Percentiles rank a stretch among this genome's conserved stretches.
Evolutionary conservation across 805 yeast genomes (phyloP).

Genomic region (Myxozyma neglecta): DNA sequence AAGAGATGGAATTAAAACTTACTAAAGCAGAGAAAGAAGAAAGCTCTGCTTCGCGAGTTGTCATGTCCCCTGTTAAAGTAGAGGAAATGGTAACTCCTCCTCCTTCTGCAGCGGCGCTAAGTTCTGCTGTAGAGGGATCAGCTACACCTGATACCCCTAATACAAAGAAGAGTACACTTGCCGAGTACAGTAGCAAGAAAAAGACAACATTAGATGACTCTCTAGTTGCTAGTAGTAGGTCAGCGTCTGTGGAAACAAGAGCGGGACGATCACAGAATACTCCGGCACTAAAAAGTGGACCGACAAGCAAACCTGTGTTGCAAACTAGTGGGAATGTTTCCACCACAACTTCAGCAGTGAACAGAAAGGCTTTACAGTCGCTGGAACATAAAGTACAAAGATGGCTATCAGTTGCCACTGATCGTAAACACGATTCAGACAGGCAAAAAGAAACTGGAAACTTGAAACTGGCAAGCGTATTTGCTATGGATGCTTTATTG

Average conservation of each 20-base stretch:
- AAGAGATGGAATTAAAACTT: background rate
- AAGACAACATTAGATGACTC: background rate
- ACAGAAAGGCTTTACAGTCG: conserved; percentile 32
- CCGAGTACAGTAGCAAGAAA: conserved; percentile 17
- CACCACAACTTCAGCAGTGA: conserved; percentile 23
- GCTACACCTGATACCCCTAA: conserved; percentile 22
- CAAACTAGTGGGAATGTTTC: conserved; percentile 17
- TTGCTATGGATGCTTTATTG: conserved; percentile 44
- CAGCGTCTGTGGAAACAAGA: background rate
- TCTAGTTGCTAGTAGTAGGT: background rate
- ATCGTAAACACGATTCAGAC: conserved; percentile 46
- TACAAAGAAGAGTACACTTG: conserved; percentile 21
- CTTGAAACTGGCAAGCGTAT: conserved; percentile 39
- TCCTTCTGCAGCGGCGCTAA: conserved; percentile 9
- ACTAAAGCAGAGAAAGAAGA: background rate
- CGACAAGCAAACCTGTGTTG: conserved; percentile 10
- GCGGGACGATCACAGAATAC: background rate
- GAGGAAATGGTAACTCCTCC: conserved; percentile 3
- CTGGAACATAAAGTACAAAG: conserved; percentile 26
- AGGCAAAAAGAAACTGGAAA: conserved; percentile 36
- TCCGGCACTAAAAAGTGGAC: background rate
- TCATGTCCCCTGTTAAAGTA: background rate
- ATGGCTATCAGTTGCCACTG: conserved; percentile 45
- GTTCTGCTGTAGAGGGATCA: background rate
- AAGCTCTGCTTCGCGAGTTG: background rate